phyloP scores from a whole-genome alignment of 805 yeast species.

The Babjeviella inositovora region DNA sequence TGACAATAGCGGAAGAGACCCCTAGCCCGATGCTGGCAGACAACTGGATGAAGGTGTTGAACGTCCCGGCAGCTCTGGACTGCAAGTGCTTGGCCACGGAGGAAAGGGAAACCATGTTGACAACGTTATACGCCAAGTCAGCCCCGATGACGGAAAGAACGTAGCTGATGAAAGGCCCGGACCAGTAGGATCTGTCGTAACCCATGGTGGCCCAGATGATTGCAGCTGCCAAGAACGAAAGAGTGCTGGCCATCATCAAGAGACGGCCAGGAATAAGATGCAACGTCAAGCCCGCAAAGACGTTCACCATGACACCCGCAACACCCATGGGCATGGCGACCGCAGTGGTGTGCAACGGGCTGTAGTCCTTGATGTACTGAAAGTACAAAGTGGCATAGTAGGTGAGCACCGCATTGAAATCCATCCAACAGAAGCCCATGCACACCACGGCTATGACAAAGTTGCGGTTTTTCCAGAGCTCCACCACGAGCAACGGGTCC shows the following conservation, averaged over 20 bases:
- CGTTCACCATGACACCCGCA: slow-evolving; percentile 21
- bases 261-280: slow-evolving; percentile 20
- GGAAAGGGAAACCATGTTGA: slow-evolving; percentile 21
- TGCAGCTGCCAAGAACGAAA: slow-evolving; percentile 15
- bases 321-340: slow-evolving; percentile 25
- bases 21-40: slow-evolving; percentile 24
- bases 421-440: slow-evolving; percentile 20
- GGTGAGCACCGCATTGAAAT: slow-evolving; percentile 19
- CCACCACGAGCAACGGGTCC: slow-evolving; percentile 31
- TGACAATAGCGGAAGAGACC: slow-evolving; percentile 18
- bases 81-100: slow-evolving; percentile 20
- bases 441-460: slow-evolving; percentile 21
- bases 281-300: slow-evolving; percentile 27
- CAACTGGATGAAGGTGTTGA: slow-evolving; percentile 24
- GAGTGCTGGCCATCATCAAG: slow-evolving; percentile 14
- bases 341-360: slow-evolving; percentile 23
- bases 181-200: slow-evolving; percentile 17
- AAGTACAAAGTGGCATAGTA: slow-evolving; percentile 24
- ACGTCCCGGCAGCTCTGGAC: slow-evolving; percentile 29
- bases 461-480: slow-evolving; percentile 18
- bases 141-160: slow-evolving; percentile 24
- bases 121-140: slow-evolving; percentile 27
- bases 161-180: slow-evolving; percentile 27
- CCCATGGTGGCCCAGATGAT: slow-evolving; percentile 24
- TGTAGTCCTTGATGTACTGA: slow-evolving; percentile 17